phyloP scores from a whole-genome alignment of 768 basidiomycete genomes.

The Trametes coccinea region DNA sequence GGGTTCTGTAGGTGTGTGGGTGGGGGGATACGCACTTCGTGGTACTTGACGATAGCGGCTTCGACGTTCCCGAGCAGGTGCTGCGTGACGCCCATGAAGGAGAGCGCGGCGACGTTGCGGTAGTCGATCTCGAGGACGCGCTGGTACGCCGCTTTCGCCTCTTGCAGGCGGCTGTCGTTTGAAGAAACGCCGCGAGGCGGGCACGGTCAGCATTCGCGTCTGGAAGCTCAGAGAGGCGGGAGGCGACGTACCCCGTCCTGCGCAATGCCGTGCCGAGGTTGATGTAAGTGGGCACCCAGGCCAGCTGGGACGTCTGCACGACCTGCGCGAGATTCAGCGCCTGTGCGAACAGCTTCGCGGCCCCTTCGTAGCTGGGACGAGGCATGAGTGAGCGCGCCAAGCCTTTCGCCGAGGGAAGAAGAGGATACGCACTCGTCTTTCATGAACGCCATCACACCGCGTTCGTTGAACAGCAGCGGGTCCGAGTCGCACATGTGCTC shows the following conservation, averaged over 20 bases:
- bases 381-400: not conserved
- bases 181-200: not conserved
- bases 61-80: slow-evolving; percentile 75
- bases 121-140: slow-evolving; percentile 86
- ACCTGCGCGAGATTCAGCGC: slow-evolving; percentile 82
- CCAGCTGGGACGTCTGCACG: slow-evolving; percentile 79
- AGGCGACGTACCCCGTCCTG: slow-evolving; percentile 63
- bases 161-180: slow-evolving; percentile 41
- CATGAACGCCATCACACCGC: slow-evolving; percentile 90
- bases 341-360: slow-evolving; percentile 67
- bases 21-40: slow-evolving; percentile 63
- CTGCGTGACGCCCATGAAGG: slow-evolving; percentile 86
- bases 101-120: slow-evolving; percentile 77
- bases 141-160: slow-evolving; percentile 73
- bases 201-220: too few relatives aligned
- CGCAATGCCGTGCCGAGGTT: slow-evolving; percentile 91
- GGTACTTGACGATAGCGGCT: slow-evolving; percentile 85
- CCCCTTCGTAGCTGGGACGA: slow-evolving; percentile 64
- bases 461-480: slow-evolving; percentile 87
- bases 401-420: not conserved
- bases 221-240: too few relatives aligned
- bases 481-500: slow-evolving; percentile 81
- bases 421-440: slow-evolving; percentile 65
- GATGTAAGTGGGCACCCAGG: slow-evolving; percentile 88
- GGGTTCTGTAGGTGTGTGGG: not conserved